Percentiles rank a stretch among this genome's conserved stretches.
phyloP scores from a whole-genome alignment of 1,284 basidiomycete genomes.

The Bothia castanella region DNA sequence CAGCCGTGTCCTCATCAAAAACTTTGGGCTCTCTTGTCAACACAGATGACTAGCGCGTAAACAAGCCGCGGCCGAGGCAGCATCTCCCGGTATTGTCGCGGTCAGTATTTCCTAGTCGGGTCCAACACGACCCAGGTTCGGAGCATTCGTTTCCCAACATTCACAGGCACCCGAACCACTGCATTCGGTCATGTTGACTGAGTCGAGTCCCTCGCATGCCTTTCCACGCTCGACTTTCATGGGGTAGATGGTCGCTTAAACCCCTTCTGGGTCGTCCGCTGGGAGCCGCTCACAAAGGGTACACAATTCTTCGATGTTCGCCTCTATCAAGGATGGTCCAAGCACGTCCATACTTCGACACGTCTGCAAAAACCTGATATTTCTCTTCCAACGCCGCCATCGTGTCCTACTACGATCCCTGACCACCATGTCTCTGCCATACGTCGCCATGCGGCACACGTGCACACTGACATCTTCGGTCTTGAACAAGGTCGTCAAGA shows the following conservation, averaged over 20 bases:
- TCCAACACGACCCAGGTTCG: no score
- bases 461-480: conserved; percentile 82
- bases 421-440: conserved; percentile 29
- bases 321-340: conserved; percentile 15
- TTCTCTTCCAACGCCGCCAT: no score
- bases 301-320: conserved; percentile 79
- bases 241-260: conserved; percentile 70
- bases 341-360: conserved; percentile 11
- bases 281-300: conserved; percentile 67
- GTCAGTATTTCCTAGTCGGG: no score
- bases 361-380: conserved; percentile 10
- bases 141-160: no score
- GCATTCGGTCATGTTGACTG: conserved; percentile 86
- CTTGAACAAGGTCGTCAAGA: conserved; percentile 85
- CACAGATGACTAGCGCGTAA: no score
- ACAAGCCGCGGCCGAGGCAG: no score
- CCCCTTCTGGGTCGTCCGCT: no score
- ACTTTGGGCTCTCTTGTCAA: no score
- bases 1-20: no score
- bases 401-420: no score
- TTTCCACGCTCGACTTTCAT: conserved; percentile 86
- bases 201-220: conserved; percentile 79
- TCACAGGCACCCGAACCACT: no score
- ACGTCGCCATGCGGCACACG: conserved; percentile 84
- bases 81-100: no score